A percentile compares a stretch with the other conserved stretches of the same genome.
Conservation (phyloP, 2,329 filamentous ascomycete genomes). For the Ophiosphaerella herpotricha region DNA sequence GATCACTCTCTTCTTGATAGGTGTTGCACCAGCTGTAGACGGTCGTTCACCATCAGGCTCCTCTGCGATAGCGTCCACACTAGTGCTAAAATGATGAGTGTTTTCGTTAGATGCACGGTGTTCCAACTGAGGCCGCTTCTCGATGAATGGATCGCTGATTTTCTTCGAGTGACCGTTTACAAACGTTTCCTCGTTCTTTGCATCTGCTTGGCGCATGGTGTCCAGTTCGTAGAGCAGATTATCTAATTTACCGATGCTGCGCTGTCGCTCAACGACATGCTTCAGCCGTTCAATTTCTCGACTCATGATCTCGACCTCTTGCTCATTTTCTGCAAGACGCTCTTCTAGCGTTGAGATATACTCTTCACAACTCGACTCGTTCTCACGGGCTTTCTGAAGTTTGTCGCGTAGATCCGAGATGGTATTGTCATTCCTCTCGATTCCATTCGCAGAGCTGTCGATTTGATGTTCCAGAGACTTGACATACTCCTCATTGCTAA, state of each 20-base stretch:
- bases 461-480: conserved; percentile 90
- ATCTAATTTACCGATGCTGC: conserved; percentile 92
- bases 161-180: conserved; percentile 44
- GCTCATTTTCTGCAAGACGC: conserved; percentile 90
- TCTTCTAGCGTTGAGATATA: conserved; percentile 98
- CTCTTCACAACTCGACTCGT: conserved; percentile 87
- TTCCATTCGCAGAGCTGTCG: conserved; percentile 85
- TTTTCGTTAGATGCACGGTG: conserved; percentile 28
- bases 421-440: conserved; percentile 88
- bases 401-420: conserved; percentile 90
- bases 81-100: conserved; percentile 37
- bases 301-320: conserved; percentile 95
- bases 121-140: conserved; percentile 32
- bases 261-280: conserved; percentile 91
- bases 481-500: conserved; percentile 88
- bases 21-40: conserved; percentile 28
- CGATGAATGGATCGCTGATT: conserved; percentile 38
- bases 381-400: conserved; percentile 83
- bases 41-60: conserved; percentile 40
- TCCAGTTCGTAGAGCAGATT: conserved; percentile 91
- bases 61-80: conserved; percentile 44
- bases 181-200: conserved; percentile 33
- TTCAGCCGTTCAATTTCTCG: conserved; percentile 93
- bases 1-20: conserved; percentile 7
- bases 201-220: conserved; percentile 52